A percentile compares a stretch with the other conserved stretches of the same genome.
phyloP scores from a whole-genome alignment of 2,329 filamentous ascomycete species.

The Raffaelea deltoideospora region DNA sequence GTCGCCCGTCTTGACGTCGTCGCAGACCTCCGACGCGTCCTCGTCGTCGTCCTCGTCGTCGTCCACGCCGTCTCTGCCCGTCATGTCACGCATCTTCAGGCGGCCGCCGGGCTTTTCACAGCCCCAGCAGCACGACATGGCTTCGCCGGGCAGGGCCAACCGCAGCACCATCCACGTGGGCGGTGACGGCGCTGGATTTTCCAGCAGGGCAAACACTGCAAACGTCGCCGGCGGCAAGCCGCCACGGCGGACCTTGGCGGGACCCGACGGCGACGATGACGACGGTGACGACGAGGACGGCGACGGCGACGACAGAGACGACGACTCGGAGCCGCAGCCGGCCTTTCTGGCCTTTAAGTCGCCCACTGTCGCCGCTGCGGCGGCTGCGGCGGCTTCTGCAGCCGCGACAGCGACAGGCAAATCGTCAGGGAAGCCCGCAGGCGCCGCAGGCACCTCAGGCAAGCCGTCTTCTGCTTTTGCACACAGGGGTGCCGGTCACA shows the following conservation, averaged over 20 bases:
- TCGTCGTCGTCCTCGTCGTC: constrained; percentile 12
- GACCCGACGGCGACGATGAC: constrained; percentile 1
- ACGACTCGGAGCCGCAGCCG: constrained; percentile 40
- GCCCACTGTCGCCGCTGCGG: constrained; percentile 6
- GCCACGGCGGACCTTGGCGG: too few relatives aligned
- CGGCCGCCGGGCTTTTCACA: constrained; percentile 35
- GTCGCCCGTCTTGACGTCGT: constrained; percentile 28
- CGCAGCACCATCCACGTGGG: too few relatives aligned
- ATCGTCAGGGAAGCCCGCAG: too few relatives aligned
- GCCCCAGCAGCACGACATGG: constrained; percentile 12
- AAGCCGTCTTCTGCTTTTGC: neutral
- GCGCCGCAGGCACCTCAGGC: too few relatives aligned
- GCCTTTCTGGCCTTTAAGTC: constrained; percentile 35
- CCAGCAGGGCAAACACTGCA: too few relatives aligned
- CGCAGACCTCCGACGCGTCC: constrained; percentile 11
- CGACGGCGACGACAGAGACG: constrained; percentile 23
- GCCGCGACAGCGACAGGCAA: too few relatives aligned
- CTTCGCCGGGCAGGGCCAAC: too few relatives aligned
- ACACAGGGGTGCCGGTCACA: neutral
- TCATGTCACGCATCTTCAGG: constrained; percentile 44
- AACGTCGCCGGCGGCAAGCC: too few relatives aligned
- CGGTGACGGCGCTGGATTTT: constrained; percentile 5
- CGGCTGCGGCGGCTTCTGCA: too few relatives aligned
- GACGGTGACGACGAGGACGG: constrained; percentile 26
- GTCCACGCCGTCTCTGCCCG: constrained; percentile 29